Conservation (phyloP, 352 stramenopile species). For the Pythium monospermum region DNA sequence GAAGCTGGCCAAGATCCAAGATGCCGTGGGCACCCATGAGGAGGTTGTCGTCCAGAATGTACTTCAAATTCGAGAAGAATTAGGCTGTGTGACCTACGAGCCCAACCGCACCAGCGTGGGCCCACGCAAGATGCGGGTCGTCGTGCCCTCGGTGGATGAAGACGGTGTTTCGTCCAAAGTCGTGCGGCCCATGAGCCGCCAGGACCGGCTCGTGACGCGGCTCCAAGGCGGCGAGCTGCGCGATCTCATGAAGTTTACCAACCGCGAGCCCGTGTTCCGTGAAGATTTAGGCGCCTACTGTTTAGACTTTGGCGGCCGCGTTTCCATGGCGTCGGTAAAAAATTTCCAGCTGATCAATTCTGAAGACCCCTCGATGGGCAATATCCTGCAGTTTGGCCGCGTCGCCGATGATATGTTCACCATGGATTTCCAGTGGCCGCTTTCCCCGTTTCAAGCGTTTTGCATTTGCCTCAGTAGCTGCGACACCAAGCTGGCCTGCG, state of each 20-base stretch:
- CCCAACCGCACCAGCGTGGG: slow-evolving; percentile 84
- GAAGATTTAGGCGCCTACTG: slow-evolving; percentile 85
- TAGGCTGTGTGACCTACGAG: slow-evolving; percentile 84
- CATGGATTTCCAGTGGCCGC: slow-evolving; percentile 88
- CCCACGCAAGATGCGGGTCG: slow-evolving; percentile 82
- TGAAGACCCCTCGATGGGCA: slow-evolving; percentile 79
- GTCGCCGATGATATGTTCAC: slow-evolving; percentile 89
- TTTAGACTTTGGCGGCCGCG: slow-evolving; percentile 81
- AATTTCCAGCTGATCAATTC: slow-evolving; percentile 88
- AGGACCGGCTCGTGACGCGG: slow-evolving; percentile 76
- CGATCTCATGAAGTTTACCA: slow-evolving; percentile 85
- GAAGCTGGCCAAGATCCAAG: slow-evolving; percentile 85
- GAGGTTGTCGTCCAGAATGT: slow-evolving; percentile 74
- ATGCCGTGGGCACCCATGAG: slow-evolving; percentile 69
- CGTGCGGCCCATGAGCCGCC: slow-evolving; percentile 79
- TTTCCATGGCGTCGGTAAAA: slow-evolving; percentile 83
- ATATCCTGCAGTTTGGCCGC: slow-evolving; percentile 85
- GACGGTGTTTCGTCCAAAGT: slow-evolving; percentile 72
- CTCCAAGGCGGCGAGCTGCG: slow-evolving; percentile 66
- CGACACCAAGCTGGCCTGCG: slow-evolving; percentile 85
- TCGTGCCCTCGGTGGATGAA: slow-evolving; percentile 78
- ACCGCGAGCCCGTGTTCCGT: slow-evolving; percentile 81
- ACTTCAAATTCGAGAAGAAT: slow-evolving; percentile 81
- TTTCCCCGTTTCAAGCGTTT: slow-evolving; percentile 86
- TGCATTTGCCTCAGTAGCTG: slow-evolving; percentile 87